Base-by-base conservation (phyloP, 257 asterid species). In the Eucommia ulmoides region DNA sequence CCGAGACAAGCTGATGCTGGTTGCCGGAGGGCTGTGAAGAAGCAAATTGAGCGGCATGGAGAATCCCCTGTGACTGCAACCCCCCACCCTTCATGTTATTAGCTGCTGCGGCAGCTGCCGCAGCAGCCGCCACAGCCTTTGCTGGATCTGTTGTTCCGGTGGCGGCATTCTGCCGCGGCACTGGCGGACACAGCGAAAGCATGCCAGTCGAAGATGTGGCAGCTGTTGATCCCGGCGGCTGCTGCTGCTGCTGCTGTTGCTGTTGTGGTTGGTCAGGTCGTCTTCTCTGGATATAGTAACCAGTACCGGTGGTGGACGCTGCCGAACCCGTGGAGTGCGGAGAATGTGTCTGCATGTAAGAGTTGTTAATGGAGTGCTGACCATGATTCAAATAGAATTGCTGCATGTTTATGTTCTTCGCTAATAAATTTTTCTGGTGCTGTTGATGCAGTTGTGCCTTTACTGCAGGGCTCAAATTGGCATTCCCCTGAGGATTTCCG, bases 101-200 rank as follows among this genome's bases (percentile, higher is more conserved):
- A 20, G 91, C 78, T 45, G 93, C 94, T 1, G 81, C 87, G 20
- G 71, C 74, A n/a, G n/a, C n/a, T n/a, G n/a, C n/a, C n/a, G n/a
- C n/a, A n/a, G n/a, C n/a, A 7, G 71, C 71, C 26, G 94, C 94
- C 18, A 82, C 75, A 23, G 96, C 94, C 64, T 85, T 89, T 22
- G 94, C 82, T 1, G 98, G 98, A 70, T 89, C 96, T 14, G 75
- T 77, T n/a, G n/a, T n/a, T n/a, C n/a, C n/a, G 1, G 94, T 82
- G 60, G 56, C 65, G 15, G 77, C 57, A 45, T 78, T 67, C 21
- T 72, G 50, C 25, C 63, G 33, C 0, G 82, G 57, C 17, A 55
- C 81, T 20, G 81, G 66, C 62, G 75, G 59, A 48, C 70, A 65
- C 25, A 81, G 35, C 0, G 92, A 72, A 45, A 82, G 41, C 61